Percentiles rank a stretch among this genome's conserved stretches.
Conservation (phyloP, 768 basidiomycete genomes). For the Rickenella mellea region DNA sequence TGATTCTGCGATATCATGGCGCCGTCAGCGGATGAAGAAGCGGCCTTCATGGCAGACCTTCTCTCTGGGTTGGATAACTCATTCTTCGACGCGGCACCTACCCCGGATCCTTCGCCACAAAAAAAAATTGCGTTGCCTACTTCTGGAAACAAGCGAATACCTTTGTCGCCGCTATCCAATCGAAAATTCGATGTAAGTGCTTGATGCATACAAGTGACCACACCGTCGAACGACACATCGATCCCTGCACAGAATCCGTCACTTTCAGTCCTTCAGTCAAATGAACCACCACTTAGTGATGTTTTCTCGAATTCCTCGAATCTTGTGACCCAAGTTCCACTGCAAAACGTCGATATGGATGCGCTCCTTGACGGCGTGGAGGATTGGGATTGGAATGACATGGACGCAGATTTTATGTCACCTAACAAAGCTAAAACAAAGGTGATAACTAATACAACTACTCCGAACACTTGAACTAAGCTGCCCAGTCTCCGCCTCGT, state of each 20-base stretch:
- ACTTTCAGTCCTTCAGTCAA: constrained; percentile 11
- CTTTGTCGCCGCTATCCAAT: constrained; percentile 2
- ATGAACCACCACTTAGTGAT: not conserved
- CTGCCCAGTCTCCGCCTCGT: too few species aligned
- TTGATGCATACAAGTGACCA: constrained; percentile 14
- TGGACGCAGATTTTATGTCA: constrained; percentile 38
- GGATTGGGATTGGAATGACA: constrained; percentile 60
- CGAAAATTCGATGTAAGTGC: not conserved
- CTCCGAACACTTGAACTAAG: too few species aligned
- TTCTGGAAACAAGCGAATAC: constrained; percentile 4
- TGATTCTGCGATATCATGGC: too few species aligned
- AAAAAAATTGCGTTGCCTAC: constrained; percentile 4
- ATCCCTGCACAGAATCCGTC: constrained; percentile 3
- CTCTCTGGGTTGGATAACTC: constrained; percentile 46
- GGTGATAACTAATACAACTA: not conserved
- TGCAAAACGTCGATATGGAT: constrained; percentile 31
- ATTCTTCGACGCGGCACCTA: constrained; percentile 33
- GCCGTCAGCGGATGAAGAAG: constrained; percentile 37
- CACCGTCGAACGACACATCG: constrained; percentile 3
- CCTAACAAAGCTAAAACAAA: constrained; percentile 33
- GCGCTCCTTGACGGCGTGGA: constrained; percentile 56
- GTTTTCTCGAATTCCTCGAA: not conserved
- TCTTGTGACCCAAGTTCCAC: too few species aligned
- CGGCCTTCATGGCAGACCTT: constrained; percentile 46
- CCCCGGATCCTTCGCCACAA: constrained; percentile 21